Conservation (phyloP, 441 rosid species). For the Populus tomentosa region DNA sequence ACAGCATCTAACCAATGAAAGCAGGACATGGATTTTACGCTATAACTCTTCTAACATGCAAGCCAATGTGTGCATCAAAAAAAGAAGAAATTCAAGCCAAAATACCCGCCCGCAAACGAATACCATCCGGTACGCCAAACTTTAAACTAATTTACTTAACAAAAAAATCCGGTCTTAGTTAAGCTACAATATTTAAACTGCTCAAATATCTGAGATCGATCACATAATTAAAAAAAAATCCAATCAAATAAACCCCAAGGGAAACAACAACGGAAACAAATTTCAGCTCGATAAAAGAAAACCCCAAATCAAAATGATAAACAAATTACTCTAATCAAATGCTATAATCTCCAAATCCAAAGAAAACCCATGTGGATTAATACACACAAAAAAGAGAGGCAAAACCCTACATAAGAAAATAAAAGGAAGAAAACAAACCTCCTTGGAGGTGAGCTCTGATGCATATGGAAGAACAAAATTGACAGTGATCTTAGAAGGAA, state of each 20-base stretch:
- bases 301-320: neutral
- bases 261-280: neutral
- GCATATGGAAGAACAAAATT: constrained; percentile 63
- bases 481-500: constrained; percentile 63
- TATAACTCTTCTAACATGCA: neutral
- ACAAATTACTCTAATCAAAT: neutral
- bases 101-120: neutral
- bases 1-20: neutral
- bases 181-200: neutral
- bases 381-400: neutral
- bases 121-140: neutral
- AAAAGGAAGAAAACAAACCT: constrained; percentile 29
- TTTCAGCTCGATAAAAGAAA: neutral
- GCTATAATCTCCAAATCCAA: constrained; percentile 15
- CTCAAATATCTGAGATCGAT: neutral
- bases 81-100: neutral
- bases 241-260: neutral
- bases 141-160: neutral
- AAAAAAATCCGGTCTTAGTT: neutral
- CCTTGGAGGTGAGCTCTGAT: constrained; percentile 45
- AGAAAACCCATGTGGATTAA: constrained; percentile 16
- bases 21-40: neutral
- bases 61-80: neutral
- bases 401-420: neutral
- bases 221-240: neutral